Percentiles rank a stretch among this genome's conserved stretches.
Conservation (phyloP, 352 stramenopile species). For the Peronospora destructor region DNA sequence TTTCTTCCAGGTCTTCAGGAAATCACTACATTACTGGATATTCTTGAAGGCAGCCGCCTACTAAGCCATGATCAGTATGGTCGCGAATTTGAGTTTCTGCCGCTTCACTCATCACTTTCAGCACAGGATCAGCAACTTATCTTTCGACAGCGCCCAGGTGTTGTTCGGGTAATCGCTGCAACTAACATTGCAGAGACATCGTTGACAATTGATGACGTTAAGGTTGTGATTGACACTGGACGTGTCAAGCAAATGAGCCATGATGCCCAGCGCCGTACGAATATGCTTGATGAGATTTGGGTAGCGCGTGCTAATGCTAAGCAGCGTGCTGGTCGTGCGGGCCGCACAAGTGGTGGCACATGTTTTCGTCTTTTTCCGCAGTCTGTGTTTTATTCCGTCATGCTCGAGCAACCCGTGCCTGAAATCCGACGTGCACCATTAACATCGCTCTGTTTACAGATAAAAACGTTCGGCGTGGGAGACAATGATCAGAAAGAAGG, state of each 20-base stretch:
- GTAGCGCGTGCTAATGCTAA: slow-evolving; percentile 89
- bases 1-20: slow-evolving; percentile 94
- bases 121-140: slow-evolving; percentile 90
- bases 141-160: slow-evolving; percentile 62
- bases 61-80: slow-evolving; percentile 32
- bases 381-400: slow-evolving; percentile 62
- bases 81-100: slow-evolving; percentile 66
- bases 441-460: slow-evolving; percentile 93
- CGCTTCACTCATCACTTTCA: slow-evolving; percentile 91
- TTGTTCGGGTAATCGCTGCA: slow-evolving; percentile 92
- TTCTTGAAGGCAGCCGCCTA: slow-evolving; percentile 52
- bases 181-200: slow-evolving; percentile 97
- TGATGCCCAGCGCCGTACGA: slow-evolving; percentile 76
- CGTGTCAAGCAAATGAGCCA: slow-evolving; percentile 89
- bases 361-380: slow-evolving; percentile 87
- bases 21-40: slow-evolving; percentile 84
- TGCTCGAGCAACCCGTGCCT: slow-evolving; percentile 81
- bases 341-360: slow-evolving; percentile 85
- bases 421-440: slow-evolving; percentile 95
- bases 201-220: slow-evolving; percentile 93
- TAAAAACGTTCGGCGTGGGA: slow-evolving; percentile 83
- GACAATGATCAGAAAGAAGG: slow-evolving; percentile 28
- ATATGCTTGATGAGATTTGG: slow-evolving; percentile 86
- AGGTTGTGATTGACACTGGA: slow-evolving; percentile 94
- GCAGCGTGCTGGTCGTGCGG: slow-evolving; percentile 85